A percentile compares a stretch with the other conserved stretches of the same genome.
Evolutionary conservation across 305 asterid genomes (phyloP).

Genomic region (Fraxinus nigra): DNA sequence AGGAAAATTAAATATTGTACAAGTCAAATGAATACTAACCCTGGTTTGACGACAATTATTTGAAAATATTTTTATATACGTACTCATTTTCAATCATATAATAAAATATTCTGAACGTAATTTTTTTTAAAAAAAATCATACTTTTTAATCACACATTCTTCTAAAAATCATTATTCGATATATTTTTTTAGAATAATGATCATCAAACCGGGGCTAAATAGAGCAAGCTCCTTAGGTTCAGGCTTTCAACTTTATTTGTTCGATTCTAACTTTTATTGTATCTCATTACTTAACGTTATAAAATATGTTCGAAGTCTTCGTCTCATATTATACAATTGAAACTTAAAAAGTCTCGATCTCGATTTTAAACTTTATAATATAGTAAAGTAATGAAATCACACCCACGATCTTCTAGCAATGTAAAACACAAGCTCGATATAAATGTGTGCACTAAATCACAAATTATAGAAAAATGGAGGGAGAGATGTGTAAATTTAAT

Average conservation of each 20-base stretch:
- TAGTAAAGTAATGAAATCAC: neutral
- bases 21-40: no score
- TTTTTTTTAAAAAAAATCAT: no score
- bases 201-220: neutral
- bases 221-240: neutral
- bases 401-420: neutral
- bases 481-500: neutral
- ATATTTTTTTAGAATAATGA: no score
- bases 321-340: neutral
- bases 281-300: neutral
- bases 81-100: no score
- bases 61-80: no score
- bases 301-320: neutral
- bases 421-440: neutral
- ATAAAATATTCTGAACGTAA: no score
- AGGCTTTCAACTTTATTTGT: neutral
- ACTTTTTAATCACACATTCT: no score
- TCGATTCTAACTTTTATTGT: neutral
- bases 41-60: no score
- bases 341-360: no score
- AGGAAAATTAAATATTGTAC: no score
- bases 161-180: no score
- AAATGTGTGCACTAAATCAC: neutral
- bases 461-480: neutral
- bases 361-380: no score